These are phyloP conservation scores for Akebia trifoliata DNA, from an alignment of 164 flowering plant species.

Conservation along the genomic window DNA sequence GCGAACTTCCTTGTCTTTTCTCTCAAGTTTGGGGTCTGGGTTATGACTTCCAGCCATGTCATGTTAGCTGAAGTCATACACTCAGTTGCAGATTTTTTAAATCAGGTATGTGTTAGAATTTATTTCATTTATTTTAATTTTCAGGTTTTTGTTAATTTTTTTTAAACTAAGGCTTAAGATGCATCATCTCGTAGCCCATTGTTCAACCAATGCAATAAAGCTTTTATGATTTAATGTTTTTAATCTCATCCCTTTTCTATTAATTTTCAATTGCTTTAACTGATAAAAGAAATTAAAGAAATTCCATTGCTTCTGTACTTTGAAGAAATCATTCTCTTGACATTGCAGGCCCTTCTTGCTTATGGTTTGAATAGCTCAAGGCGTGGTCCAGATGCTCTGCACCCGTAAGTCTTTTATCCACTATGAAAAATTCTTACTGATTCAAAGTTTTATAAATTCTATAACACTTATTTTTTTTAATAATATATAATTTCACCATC, in stretches of 20 bases:
- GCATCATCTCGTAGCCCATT: background rate
- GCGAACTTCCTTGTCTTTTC: constrained; percentile 96
- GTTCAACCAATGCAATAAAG: background rate
- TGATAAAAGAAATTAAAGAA: background rate
- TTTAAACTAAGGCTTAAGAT: background rate
- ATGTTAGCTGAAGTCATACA: constrained; percentile 95
- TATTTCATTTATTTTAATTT: background rate
- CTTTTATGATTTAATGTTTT: background rate
- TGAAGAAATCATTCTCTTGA: constrained; percentile 10
- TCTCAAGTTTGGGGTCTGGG: constrained; percentile 94
- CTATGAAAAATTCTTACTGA: background rate
- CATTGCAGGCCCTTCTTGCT: constrained; percentile 89
- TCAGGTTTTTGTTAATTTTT: background rate
- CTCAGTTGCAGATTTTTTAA: constrained; percentile 94
- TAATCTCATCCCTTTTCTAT: background rate
- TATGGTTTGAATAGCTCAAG: constrained; percentile 95
- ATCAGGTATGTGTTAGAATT: constrained; percentile 71
- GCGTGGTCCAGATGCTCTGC: constrained; percentile 98
- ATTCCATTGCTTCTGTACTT: too few species aligned
- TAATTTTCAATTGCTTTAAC: background rate
- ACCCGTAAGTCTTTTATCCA: constrained; percentile 67
- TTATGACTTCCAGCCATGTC: constrained; percentile 83
- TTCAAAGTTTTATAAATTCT: background rate
- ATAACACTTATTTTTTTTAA: too few species aligned
- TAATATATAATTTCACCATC: too few species aligned